Conservation (phyloP, 176 grass and related monocot species). For the Eleusine coracana region DNA sequence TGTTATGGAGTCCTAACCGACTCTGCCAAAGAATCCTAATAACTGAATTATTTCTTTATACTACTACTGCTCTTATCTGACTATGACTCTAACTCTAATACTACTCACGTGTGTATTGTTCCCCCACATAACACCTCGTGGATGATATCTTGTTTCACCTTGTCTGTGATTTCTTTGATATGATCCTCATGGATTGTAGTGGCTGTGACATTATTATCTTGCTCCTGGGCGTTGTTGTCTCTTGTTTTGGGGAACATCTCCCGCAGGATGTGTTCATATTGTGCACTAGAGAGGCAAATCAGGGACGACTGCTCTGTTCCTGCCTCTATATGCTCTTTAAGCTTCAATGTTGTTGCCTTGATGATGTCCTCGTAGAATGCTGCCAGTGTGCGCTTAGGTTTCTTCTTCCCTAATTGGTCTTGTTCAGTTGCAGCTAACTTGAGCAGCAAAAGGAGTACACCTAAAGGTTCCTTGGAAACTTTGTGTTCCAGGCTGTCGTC, state of each 20-base stretch:
- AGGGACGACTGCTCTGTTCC: accelerated
- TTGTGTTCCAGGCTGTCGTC: background rate
- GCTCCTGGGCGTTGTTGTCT: background rate
- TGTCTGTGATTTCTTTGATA: slow-evolving; percentile 10
- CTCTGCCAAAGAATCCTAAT: too few relatives aligned
- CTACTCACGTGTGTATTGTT: too few relatives aligned
- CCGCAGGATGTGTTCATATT: background rate
- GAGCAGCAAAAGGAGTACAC: background rate
- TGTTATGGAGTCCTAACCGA: too few relatives aligned
- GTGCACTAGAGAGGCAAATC: background rate
- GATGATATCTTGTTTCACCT: background rate
- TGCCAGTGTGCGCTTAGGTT: too few relatives aligned
- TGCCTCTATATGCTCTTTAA: background rate
- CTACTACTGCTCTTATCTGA: too few relatives aligned
- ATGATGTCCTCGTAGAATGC: background rate
- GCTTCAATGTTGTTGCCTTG: background rate
- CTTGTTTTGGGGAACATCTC: background rate
- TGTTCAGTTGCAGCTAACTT: background rate
- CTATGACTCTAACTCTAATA: too few relatives aligned
- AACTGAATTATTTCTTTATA: too few relatives aligned
- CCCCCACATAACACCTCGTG: background rate
- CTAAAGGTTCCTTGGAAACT: background rate
- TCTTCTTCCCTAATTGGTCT: background rate
- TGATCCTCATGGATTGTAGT: background rate
- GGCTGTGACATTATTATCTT: background rate